Base-by-base conservation (phyloP, 1,284 basidiomycete species). In the Heterobasidion parviporum region DNA sequence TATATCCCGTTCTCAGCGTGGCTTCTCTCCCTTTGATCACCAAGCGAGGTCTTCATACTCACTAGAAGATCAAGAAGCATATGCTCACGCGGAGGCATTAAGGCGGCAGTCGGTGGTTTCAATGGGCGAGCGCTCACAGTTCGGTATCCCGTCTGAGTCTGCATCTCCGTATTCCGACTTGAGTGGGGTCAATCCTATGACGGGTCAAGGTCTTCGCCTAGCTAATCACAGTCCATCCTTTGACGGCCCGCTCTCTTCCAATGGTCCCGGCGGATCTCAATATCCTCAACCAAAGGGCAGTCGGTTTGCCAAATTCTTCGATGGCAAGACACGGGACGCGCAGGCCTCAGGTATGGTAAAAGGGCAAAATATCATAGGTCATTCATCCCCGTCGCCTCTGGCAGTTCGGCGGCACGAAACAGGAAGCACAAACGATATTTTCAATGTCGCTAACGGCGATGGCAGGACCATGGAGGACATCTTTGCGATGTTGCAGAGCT, bases 251-350 rank as follows among this genome's bases (percentile, higher is more conserved):
- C 16, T 44, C n/a, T 62, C 61, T 52, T 64, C 62, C 45, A 64
- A 60, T 50, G 54, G 61, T 46, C 57, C 59, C 9, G 65, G 64
- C 26, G 67, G 62, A 8, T 57, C 64, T 12, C 66, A 64, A 45
- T 73, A 79, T 64, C 74, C 78, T 15, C 68, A 74, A 41, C 75
- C 73, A 35, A 88, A 83, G 67, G 87, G 87, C 35, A 90, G 88
- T 65, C 82, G 88, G 33, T 87, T 91, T 66, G 88, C 87, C 35
- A 91, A 89, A 65, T 89, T 89, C 66, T 91, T 89, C 59, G 89
- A 90, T 61, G 76, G 76, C n/a, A 89, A 87, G 68, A 66, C 69
- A 36, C 78, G 80, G 60, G 85, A 87, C 7, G 47, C 60, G 51
- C 59, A 59, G 47, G 62, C 67, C 35, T 57, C 64, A 33, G 54